Conservation (phyloP, 2,329 filamentous ascomycete genomes). For the Trichocomaceae sp. region DNA sequence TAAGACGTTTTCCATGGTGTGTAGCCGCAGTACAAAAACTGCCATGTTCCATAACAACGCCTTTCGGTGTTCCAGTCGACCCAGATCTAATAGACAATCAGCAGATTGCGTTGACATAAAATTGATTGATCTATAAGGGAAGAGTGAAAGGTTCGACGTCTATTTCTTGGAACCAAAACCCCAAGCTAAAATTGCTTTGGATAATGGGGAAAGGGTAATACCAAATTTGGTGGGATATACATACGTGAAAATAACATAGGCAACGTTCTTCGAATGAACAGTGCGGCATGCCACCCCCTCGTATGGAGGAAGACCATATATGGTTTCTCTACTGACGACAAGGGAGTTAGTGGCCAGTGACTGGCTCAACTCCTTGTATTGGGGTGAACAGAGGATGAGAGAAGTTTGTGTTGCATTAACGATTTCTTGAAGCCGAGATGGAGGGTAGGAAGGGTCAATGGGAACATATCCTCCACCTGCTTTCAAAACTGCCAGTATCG, state of each 20-base stretch:
- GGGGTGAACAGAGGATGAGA: background rate
- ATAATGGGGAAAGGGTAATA: background rate
- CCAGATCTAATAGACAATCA: slow-evolving; percentile 54
- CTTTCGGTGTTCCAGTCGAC: slow-evolving; percentile 47
- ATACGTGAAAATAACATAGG: slow-evolving; percentile 72
- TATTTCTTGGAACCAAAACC: background rate
- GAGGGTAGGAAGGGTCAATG: background rate
- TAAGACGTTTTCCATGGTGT: slow-evolving; percentile 47
- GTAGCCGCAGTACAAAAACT: slow-evolving; percentile 52
- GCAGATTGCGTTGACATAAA: background rate
- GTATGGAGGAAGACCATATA: background rate
- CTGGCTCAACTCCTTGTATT: background rate
- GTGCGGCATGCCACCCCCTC: background rate
- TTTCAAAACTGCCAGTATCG: slow-evolving; percentile 4
- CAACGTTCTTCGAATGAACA: slow-evolving; percentile 41
- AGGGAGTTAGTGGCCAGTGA: background rate
- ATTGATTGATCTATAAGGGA: background rate
- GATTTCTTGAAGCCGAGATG: background rate
- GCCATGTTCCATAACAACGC: slow-evolving; percentile 55
- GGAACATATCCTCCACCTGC: slow-evolving; percentile 1
- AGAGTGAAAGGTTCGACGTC: background rate
- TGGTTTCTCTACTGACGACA: background rate
- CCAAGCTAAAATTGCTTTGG: background rate
- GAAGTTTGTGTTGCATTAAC: background rate
- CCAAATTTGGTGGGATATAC: background rate